Evolutionary conservation across 208 protist genomes (phyloP).

Genomic region (Balamuthia mandrillaris): DNA sequence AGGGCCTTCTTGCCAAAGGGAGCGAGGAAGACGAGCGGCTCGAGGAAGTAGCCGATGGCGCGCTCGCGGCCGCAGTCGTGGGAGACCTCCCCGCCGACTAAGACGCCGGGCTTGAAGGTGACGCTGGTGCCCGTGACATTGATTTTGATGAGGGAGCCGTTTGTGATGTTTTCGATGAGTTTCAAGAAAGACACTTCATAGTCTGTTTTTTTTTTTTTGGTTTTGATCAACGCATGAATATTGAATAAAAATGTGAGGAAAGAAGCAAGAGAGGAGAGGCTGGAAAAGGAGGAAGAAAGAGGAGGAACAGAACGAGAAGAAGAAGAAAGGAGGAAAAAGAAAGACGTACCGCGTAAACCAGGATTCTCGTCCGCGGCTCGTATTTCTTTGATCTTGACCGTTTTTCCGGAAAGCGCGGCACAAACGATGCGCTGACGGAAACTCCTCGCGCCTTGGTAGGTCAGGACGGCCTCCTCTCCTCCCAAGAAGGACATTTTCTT

Average conservation of each 20-base stretch:
- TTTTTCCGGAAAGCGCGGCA: slow-evolving; percentile 53
- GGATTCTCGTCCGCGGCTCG: slow-evolving; percentile 58
- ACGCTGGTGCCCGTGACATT: slow-evolving; percentile 55
- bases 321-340: neutral
- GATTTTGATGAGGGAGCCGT: slow-evolving; percentile 74
- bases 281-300: neutral
- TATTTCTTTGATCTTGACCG: slow-evolving; percentile 68
- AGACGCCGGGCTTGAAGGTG: slow-evolving; percentile 68
- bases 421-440: slow-evolving; percentile 71
- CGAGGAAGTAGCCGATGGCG: slow-evolving; percentile 71
- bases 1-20: slow-evolving; percentile 75
- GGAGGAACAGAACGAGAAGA: neutral
- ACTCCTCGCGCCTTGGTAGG: slow-evolving; percentile 49
- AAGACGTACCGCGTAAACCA: slow-evolving; percentile 49
- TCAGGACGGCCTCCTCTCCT: no score
- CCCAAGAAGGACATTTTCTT: no score
- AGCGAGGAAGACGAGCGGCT: slow-evolving; percentile 60
- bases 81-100: slow-evolving; percentile 62
- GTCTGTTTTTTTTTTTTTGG: slow-evolving; percentile 45
- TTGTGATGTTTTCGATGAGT: slow-evolving; percentile 77
- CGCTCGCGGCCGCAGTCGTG: slow-evolving; percentile 68
- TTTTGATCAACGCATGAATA: no score
- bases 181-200: slow-evolving; percentile 75
- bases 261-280: neutral
- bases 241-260: no score